Percentiles rank a stretch among this genome's conserved stretches.
These are phyloP conservation scores for Leccinum incarnatum DNA, from an alignment of 768 basidiomycete species.

Conservation along the genomic window DNA sequence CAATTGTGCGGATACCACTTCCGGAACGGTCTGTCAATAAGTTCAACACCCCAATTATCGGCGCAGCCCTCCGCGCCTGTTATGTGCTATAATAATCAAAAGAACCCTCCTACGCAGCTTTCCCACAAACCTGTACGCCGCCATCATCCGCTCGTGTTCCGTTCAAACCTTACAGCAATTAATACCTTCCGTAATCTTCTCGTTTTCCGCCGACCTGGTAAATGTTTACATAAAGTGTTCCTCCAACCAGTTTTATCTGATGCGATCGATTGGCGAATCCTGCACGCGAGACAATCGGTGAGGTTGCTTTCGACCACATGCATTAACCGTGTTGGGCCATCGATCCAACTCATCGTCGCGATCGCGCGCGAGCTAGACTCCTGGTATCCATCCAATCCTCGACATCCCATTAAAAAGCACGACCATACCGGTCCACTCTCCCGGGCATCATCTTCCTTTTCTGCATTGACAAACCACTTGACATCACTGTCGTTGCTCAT, in stretches of 20 bases:
- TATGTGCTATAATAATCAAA: constrained; percentile 9
- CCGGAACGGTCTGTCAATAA: neutral
- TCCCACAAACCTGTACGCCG: constrained; percentile 7
- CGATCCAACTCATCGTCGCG: neutral
- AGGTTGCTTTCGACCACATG: neutral
- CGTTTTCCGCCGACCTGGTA: neutral
- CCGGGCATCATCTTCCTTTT: constrained; percentile 8
- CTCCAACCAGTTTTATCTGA: constrained; percentile 9
- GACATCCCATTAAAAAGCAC: neutral
- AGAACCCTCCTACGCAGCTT: constrained; percentile 5
- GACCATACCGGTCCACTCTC: neutral
- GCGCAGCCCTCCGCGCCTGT: neutral
- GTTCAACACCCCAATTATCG: neutral
- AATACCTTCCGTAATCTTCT: constrained; percentile 1
- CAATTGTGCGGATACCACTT: neutral
- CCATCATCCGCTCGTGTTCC: constrained; percentile 3
- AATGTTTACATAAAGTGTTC: neutral
- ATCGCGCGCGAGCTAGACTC: neutral
- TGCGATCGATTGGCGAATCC: constrained; percentile 12
- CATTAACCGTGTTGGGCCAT: neutral
- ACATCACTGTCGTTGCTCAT: neutral
- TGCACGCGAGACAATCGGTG: neutral
- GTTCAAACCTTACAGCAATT: neutral
- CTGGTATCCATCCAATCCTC: neutral
- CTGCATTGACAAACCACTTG: neutral